These are phyloP conservation scores for Heracleum sosnowskyi DNA, from an alignment of 129 eudicot species.

Conservation along the genomic window DNA sequence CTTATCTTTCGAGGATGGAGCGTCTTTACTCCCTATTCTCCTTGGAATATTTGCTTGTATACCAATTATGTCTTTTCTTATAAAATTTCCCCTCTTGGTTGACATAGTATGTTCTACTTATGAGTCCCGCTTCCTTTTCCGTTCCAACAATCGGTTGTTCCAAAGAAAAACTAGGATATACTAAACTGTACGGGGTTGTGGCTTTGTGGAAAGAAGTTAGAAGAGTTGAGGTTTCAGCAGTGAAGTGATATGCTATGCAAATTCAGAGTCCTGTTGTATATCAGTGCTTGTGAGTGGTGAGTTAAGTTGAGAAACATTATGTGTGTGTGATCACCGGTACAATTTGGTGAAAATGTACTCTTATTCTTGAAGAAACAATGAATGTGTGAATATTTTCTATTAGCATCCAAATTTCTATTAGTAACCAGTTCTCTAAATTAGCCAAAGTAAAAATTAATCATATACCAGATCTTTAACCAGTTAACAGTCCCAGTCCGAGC, in stretches of 20 bases:
- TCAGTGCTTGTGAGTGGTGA: background rate
- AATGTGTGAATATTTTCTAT: too few relatives aligned
- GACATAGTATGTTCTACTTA: conserved; percentile 12
- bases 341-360: too few relatives aligned
- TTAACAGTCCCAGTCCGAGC: too few relatives aligned
- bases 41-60: conserved; percentile 7
- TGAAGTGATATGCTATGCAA: background rate
- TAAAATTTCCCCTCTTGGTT: conserved; percentile 6
- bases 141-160: conserved; percentile 7
- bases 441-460: too few relatives aligned
- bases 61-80: background rate
- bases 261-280: background rate
- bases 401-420: too few relatives aligned
- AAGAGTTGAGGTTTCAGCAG: background rate
- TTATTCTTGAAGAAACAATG: too few relatives aligned
- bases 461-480: too few relatives aligned
- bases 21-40: background rate
- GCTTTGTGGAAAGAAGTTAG: background rate
- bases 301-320: background rate
- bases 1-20: conserved; percentile 1
- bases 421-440: too few relatives aligned
- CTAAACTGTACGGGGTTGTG: background rate
- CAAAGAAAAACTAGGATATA: background rate
- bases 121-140: conserved; percentile 6
- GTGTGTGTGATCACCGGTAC: too few relatives aligned